Base-by-base conservation (phyloP, 257 asterid species). In the Vinca minor region DNA sequence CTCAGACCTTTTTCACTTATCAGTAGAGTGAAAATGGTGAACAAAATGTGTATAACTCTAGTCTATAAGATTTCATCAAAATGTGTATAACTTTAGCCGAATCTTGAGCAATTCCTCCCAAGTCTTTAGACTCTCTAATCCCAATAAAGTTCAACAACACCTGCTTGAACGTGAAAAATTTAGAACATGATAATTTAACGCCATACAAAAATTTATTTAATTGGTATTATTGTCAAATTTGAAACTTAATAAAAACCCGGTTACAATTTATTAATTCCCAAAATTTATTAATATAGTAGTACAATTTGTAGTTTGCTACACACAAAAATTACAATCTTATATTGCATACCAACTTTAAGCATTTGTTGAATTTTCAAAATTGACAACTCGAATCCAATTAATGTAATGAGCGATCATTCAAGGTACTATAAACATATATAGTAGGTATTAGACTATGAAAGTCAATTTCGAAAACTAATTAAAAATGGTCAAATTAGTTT, bases 101-200 rank as follows among this genome's bases (percentile, higher is more conserved):
- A 59, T 69, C 45, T 15, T 42, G 58, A 52, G 13, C 35, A 6
- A 59, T 10, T 7, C 74, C 52, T 2, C 31, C 28, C 6, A 67
- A 36, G 45, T 71, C 78, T 59, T 52, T 73, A 1, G 67, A 46
- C 26, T 77, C 80, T 72, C 73, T 74, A 0, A 82, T 70, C 74
- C 84, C 90, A 42, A 48, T 81, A 64, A 82, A 76, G 13, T 70
- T 76, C 63, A 85, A 25, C n/a, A 67, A 34, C 66, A 85, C 88
- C 96, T 88, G 74, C 4, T 53, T 14, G 29, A 6, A 12, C 0
- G 53, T 1, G 3, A 8, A 28, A 54, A 54, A 26, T 54, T 31
- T 13, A 54, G 38, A 18, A 54, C 4, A 32, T 28, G 21, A 14
- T 4, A 4, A 54, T 5, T 53, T 53, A 0, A 29, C 5, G n/a